These are phyloP conservation scores for Citrus australasica DNA, from an alignment of 345 rosid genomes.

Conservation along the genomic window DNA sequence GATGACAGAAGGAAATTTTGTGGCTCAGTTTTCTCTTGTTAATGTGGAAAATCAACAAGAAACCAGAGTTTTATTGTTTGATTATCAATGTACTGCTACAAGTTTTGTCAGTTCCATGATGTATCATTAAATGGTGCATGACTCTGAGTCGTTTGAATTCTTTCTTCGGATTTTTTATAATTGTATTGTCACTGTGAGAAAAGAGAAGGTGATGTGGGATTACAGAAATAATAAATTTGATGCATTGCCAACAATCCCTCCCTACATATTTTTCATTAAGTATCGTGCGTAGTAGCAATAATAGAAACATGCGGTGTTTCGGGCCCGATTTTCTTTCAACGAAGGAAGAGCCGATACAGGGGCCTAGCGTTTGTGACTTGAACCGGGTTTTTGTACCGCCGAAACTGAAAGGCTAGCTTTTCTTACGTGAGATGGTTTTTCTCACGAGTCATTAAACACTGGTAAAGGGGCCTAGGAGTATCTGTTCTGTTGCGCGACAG, in stretches of 20 bases:
- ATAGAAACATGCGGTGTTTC: background rate
- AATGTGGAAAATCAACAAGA: constrained; percentile 4
- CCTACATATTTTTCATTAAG: background rate
- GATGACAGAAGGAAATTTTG: constrained; percentile 10
- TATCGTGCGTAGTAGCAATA: too few species aligned
- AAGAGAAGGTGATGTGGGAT: background rate
- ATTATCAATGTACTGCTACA: background rate
- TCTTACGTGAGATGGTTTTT: too few species aligned
- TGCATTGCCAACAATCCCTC: background rate
- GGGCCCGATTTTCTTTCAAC: background rate
- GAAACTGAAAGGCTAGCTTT: too few species aligned
- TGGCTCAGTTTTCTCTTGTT: constrained; percentile 11
- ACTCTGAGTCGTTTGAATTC: background rate
- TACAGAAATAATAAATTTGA: background rate
- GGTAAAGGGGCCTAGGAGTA: too few species aligned
- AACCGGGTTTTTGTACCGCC: too few species aligned
- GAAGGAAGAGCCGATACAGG: background rate
- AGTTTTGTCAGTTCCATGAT: background rate
- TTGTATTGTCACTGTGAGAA: background rate
- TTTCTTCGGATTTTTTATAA: background rate
- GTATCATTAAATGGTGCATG: background rate
- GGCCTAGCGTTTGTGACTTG: background rate
- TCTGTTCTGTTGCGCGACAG: too few species aligned
- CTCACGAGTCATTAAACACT: too few species aligned
- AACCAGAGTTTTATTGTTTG: constrained; percentile 7